Conservation (phyloP, 2,329 filamentous ascomycete species). For the Penicillium rolfsii region DNA sequence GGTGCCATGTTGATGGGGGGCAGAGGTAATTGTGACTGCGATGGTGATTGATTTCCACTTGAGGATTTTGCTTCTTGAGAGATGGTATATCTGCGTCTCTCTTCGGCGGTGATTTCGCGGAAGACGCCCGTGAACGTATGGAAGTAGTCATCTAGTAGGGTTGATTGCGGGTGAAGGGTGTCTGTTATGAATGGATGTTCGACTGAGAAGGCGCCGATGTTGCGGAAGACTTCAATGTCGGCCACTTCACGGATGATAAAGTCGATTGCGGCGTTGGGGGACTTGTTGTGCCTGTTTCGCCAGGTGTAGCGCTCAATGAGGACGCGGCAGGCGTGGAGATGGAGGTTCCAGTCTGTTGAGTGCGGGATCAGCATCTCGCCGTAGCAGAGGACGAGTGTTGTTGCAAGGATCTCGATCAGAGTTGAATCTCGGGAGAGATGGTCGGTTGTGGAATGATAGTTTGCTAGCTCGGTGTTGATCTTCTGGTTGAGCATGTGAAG, state of each 20-base stretch:
- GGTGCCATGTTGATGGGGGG: conserved; percentile 8
- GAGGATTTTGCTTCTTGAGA: not conserved
- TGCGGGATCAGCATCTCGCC: conserved; percentile 21
- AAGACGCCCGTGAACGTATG: conserved; percentile 18
- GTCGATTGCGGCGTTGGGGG: not conserved
- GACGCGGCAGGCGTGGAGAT: conserved; percentile 19
- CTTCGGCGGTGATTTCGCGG: conserved; percentile 17
- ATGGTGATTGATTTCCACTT: too few species aligned
- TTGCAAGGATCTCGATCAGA: conserved; percentile 19
- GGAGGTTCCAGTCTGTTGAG: conserved; percentile 21
- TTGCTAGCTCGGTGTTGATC: conserved; percentile 13
- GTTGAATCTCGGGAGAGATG: not conserved
- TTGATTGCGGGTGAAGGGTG: not conserved
- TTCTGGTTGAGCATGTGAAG: conserved; percentile 16
- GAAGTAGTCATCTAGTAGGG: conserved; percentile 10
- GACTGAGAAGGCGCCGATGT: conserved; percentile 14
- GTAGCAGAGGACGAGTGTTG: conserved; percentile 22
- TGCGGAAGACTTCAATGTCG: conserved; percentile 20
- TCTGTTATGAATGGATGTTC: not conserved
- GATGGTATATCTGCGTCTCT: conserved; percentile 12
- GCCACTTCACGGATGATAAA: conserved; percentile 23
- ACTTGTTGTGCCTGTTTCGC: conserved; percentile 4
- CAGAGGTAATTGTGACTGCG: not conserved
- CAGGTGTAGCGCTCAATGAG: conserved; percentile 15
- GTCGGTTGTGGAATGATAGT: not conserved